phyloP scores from a whole-genome alignment of 2,329 filamentous ascomycete species.

The Curvularia lunata region DNA sequence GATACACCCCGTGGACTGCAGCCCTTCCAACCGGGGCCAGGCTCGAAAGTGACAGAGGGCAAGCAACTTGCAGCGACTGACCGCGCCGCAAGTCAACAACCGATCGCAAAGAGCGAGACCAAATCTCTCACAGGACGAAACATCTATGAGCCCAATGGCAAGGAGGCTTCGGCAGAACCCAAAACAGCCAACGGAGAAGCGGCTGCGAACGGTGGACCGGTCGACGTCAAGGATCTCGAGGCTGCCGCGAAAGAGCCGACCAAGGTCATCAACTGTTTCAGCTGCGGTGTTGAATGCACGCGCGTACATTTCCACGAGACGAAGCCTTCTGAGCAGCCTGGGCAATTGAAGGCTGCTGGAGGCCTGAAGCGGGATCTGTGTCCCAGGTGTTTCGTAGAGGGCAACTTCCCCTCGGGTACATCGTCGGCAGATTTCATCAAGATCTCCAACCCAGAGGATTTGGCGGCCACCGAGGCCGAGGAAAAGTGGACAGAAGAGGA shows the following conservation, averaged over 20 bases:
- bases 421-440: constrained; percentile 82
- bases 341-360: constrained; percentile 59
- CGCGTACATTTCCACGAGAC: constrained; percentile 72
- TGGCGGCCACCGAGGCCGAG: constrained; percentile 78
- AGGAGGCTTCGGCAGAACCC: constrained; percentile 74
- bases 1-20: constrained; percentile 95
- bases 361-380: constrained; percentile 84
- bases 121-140: constrained; percentile 94
- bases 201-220: constrained; percentile 67
- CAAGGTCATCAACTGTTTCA: constrained; percentile 79
- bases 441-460: constrained; percentile 86
- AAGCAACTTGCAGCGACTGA: constrained; percentile 74
- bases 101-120: constrained; percentile 76
- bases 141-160: constrained; percentile 91
- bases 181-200: constrained; percentile 67
- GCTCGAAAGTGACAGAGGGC: constrained; percentile 66
- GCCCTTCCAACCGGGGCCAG: constrained; percentile 89
- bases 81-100: constrained; percentile 67
- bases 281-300: constrained; percentile 90
- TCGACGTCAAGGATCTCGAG: constrained; percentile 70
- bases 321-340: constrained; percentile 61
- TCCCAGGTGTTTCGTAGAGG: constrained; percentile 86
- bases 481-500: constrained; percentile 92
- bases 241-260: constrained; percentile 66
- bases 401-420: constrained; percentile 79